Conservation (phyloP, 768 basidiomycete genomes). For the Naematelia aurantialba region DNA sequence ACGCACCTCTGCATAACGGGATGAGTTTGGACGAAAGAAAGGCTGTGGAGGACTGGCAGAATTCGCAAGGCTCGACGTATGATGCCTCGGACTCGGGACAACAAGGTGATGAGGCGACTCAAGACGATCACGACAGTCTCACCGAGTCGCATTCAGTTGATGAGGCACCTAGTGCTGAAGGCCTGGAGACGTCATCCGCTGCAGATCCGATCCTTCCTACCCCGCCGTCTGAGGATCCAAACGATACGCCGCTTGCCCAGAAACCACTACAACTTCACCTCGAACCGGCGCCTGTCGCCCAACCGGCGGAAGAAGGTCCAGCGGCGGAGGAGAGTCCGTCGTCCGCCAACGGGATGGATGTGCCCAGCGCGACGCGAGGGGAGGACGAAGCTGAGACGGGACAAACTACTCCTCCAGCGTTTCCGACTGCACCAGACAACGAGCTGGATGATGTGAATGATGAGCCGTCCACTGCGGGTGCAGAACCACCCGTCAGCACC, state of each 20-base stretch:
- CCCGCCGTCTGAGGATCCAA: background rate
- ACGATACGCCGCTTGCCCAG: background rate
- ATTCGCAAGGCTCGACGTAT: background rate
- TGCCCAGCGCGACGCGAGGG: background rate
- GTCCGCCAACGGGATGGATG: background rate
- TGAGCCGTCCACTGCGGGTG: background rate
- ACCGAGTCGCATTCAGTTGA: too few species aligned
- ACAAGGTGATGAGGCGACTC: too few species aligned
- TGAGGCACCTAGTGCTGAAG: background rate
- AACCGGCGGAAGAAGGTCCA: constrained; percentile 17
- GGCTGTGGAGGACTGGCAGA: background rate
- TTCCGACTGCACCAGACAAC: constrained; percentile 19
- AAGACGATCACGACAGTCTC: too few species aligned
- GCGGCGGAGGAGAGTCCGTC: background rate
- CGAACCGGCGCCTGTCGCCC: constrained; percentile 39
- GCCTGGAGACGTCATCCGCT: background rate
- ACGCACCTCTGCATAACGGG: background rate
- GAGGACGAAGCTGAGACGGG: background rate
- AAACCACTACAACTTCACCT: constrained; percentile 32
- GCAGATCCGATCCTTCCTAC: background rate
- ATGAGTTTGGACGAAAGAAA: background rate
- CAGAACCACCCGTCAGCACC: background rate
- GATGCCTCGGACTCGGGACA: background rate
- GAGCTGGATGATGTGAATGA: constrained; percentile 4
- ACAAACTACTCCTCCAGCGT: constrained; percentile 9